phyloP scores from a whole-genome alignment of 2,329 filamentous ascomycete species.

The Fusarium praegraminearum region DNA sequence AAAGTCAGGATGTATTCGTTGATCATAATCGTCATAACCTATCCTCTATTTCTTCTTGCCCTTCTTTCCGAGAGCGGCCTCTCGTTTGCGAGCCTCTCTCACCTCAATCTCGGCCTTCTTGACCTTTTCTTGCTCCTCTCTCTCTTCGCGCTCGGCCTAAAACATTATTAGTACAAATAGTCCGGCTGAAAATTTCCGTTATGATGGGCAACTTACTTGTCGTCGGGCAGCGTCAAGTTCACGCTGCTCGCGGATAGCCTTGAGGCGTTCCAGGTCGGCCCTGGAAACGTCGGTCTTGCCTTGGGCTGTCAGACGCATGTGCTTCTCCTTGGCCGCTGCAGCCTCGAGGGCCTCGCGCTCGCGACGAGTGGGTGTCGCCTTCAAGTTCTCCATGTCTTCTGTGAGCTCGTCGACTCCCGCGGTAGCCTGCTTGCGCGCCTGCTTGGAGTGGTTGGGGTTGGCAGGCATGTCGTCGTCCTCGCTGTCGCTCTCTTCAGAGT shows the following conservation, averaged over 20 bases:
- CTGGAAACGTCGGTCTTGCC: slow-evolving; percentile 98
- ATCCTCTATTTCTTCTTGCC: slow-evolving; percentile 59
- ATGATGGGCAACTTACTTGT: slow-evolving; percentile 65
- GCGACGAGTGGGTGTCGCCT: slow-evolving; percentile 61
- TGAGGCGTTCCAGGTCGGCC: slow-evolving; percentile 86
- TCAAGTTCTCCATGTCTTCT: slow-evolving; percentile 67
- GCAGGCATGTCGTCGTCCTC: slow-evolving; percentile 77
- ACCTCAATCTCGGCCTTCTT: slow-evolving; percentile 65
- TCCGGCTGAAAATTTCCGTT: too few species aligned
- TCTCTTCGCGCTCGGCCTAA: slow-evolving; percentile 70
- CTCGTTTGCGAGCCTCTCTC: slow-evolving; percentile 66
- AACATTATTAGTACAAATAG: slow-evolving; percentile 37
- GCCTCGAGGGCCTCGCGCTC: slow-evolving; percentile 84
- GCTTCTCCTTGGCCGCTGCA: slow-evolving; percentile 87
- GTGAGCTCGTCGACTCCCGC: slow-evolving; percentile 62
- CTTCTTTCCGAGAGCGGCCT: slow-evolving; percentile 63
- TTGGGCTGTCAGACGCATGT: slow-evolving; percentile 90
- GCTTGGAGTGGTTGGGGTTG: slow-evolving; percentile 92
- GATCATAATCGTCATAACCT: slow-evolving; percentile 1
- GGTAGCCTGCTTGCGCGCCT: slow-evolving; percentile 69
- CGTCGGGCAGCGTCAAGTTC: slow-evolving; percentile 86
- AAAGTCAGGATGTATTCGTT: slow-evolving; percentile 1
- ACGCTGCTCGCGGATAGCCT: slow-evolving; percentile 84
- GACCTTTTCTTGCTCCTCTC: slow-evolving; percentile 62
- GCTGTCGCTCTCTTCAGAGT: slow-evolving; percentile 72